Evolutionary conservation across 2,329 filamentous ascomycete genomes (phyloP), one percentile per base, ranked within the genome.

Genomic region (Penicillium janthinellum): DNA sequence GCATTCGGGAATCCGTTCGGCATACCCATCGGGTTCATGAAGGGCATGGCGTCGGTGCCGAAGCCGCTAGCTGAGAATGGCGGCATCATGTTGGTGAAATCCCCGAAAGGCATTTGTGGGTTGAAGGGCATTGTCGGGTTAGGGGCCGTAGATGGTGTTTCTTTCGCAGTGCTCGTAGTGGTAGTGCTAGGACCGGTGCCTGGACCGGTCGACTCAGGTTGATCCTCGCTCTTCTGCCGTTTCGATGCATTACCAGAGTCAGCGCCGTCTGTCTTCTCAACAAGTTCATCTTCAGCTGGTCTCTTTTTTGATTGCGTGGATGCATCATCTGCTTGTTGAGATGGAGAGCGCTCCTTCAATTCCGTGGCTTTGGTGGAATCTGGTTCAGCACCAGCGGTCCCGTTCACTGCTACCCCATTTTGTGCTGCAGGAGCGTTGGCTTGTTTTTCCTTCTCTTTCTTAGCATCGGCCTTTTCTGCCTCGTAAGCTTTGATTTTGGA

Each of bases 401-500:
- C 68, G 17, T 65, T 62, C 39, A 53, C 51, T 47, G 67, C 17
- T 52, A 65, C 52, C 37, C 54, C 56, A 68, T 71, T 63, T 69
- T 76, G 60, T 60, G 54, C 39, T 56, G 17, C 17, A 17, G 71
- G 6, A 28, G n/a, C 10, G 14, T 39, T n/a, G 37, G 25, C 59
- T 49, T 74, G 70, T 56, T 76, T 77, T 61, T 75, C 76, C 61
- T 77, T 78, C 34, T 78, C 76, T 61, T 79, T 78, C 63, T 75
- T 78, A 37, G 75, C 77, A 50, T 78, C 74, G 11, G 75, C 68
- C 59, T 81, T 82, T 48, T 86, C 84, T 35, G 81, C 79, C 69
- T 87, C 81, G 72, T 90, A 97, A 41, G 85, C 85, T 79, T 91
- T 90, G 66, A 96, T 91, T 78, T 90, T 93, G 70, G 85, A 82